Conservation (phyloP, 1,139 yeast genomes). For the Candida sojae region DNA sequence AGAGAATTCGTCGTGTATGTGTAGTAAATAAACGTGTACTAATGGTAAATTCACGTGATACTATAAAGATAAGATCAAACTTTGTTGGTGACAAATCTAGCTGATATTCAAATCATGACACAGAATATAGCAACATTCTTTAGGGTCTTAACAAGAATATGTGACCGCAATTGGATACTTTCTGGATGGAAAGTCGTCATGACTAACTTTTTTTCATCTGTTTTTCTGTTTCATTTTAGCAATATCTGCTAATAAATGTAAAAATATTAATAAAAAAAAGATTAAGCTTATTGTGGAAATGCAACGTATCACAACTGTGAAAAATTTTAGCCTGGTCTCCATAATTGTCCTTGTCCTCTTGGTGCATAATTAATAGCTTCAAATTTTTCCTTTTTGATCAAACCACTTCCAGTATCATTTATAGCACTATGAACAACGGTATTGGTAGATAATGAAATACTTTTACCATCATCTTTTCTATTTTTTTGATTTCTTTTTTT, state of each 20-base stretch:
- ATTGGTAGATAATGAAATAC: constrained; percentile 11
- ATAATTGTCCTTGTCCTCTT: constrained; percentile 52
- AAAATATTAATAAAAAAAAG: background rate
- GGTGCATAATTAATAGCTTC: constrained; percentile 54
- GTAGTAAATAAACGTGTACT: background rate
- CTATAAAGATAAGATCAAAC: background rate
- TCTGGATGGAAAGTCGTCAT: no score
- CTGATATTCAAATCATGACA: no score
- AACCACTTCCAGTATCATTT: constrained; percentile 16
- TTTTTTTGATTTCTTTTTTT: constrained; percentile 4
- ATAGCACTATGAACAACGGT: constrained; percentile 20
- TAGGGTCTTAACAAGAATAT: no score
- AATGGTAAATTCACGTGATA: background rate
- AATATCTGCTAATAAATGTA: background rate
- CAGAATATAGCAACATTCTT: no score
- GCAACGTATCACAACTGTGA: background rate
- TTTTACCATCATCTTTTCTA: constrained; percentile 1
- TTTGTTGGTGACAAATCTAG: no score
- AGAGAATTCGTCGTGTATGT: background rate
- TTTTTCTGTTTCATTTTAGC: background rate
- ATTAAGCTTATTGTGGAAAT: background rate
- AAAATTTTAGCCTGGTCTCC: constrained; percentile 37
- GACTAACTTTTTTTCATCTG: background rate
- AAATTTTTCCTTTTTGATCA: constrained; percentile 41
- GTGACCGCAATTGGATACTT: no score